phyloP scores from a whole-genome alignment of 352 stramenopile genomes.

The Pythium rishiriense region DNA sequence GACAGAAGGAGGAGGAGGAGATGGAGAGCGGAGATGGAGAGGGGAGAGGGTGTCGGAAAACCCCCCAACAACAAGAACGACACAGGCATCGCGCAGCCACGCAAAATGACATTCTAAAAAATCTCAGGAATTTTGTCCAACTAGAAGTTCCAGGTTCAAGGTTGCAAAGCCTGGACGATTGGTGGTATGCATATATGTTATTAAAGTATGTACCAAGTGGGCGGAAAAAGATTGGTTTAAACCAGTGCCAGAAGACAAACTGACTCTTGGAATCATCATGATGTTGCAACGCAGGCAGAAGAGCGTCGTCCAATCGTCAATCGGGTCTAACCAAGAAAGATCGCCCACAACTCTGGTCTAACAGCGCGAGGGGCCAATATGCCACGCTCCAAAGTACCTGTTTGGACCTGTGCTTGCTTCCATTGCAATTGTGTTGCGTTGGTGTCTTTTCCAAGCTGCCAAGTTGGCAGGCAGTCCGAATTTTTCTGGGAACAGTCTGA shows the following conservation, averaged over 20 bases:
- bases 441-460: too few relatives aligned
- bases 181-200: neutral
- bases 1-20: neutral
- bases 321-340: too few relatives aligned
- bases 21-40: neutral
- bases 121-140: neutral
- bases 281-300: neutral
- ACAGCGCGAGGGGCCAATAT: too few relatives aligned
- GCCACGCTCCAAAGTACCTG: too few relatives aligned
- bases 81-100: too few relatives aligned
- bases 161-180: slow-evolving; percentile 5
- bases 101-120: neutral
- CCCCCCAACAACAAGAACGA: too few relatives aligned
- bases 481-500: too few relatives aligned
- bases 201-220: neutral
- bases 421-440: too few relatives aligned
- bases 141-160: slow-evolving; percentile 12
- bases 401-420: too few relatives aligned
- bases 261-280: neutral
- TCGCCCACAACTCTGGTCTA: too few relatives aligned
- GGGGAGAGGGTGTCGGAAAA: neutral
- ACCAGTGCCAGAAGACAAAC: neutral
- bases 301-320: neutral
- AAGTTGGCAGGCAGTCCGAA: too few relatives aligned
- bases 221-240: neutral